Evolutionary conservation across 805 yeast genomes (phyloP).

Genomic region (Wickerhamomyces strasburgensis): DNA sequence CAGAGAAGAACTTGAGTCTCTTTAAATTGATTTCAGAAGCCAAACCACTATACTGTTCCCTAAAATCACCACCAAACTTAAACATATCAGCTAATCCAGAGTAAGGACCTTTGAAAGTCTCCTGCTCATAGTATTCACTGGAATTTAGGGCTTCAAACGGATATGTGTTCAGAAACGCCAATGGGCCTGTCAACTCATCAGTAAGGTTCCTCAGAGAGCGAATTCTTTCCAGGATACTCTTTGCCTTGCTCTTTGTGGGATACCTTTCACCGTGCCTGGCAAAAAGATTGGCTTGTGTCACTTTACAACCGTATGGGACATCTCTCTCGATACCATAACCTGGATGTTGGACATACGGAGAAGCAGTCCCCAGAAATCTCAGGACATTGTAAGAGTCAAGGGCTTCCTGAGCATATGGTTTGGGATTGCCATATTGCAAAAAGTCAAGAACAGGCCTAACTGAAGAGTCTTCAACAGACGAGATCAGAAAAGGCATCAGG

Average conservation of each 20-base stretch:
- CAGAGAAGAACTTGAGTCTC: conserved; percentile 46
- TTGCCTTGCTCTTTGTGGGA: conserved; percentile 29
- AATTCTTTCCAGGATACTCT: conserved; percentile 10
- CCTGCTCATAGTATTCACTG: conserved; percentile 40
- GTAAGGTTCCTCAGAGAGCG: conserved; percentile 35
- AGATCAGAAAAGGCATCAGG: too few species aligned
- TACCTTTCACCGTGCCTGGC: conserved; percentile 59
- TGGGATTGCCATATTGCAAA: conserved; percentile 5
- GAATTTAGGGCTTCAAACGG: conserved; percentile 35
- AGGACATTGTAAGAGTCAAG: conserved; percentile 42
- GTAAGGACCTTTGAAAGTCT: conserved; percentile 45
- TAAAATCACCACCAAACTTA: conserved; percentile 44
- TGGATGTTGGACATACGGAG: conserved; percentile 45
- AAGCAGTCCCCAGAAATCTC: conserved; percentile 45
- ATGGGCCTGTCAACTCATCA: conserved; percentile 13
- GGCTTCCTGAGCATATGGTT: conserved; percentile 28
- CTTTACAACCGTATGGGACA: conserved; percentile 43
- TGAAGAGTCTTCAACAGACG: background rate
- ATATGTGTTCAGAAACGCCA: conserved; percentile 34
- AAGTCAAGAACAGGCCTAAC: background rate
- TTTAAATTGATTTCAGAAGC: conserved; percentile 25
- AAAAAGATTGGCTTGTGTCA: conserved; percentile 50
- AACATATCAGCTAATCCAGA: conserved; percentile 48
- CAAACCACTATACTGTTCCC: conserved; percentile 45
- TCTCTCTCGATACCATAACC: conserved; percentile 51